phyloP scores from a whole-genome alignment of 2,329 filamentous ascomycete genomes.

The Nemania sp. region DNA sequence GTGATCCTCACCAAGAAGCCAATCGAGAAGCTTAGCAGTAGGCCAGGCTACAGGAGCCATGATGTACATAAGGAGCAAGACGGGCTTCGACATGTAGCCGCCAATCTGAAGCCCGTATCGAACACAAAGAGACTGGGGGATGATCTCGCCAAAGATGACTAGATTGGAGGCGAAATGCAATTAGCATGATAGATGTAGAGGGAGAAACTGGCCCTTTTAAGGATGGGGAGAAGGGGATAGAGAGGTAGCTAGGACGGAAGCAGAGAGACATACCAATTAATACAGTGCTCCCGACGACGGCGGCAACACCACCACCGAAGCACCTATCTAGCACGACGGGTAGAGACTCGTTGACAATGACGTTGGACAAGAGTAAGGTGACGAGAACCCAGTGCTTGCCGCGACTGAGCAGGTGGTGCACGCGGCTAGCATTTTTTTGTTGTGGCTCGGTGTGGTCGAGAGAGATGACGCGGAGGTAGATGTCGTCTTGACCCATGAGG shows the following conservation, averaged over 20 bases:
- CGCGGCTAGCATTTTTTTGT: conserved; percentile 83
- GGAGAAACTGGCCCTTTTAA: neutral
- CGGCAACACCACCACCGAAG: conserved; percentile 92
- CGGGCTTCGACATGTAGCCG: conserved; percentile 90
- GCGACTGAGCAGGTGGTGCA: conserved; percentile 81
- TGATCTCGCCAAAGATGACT: conserved; percentile 99
- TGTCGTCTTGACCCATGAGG: conserved; percentile 84
- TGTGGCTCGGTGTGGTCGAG: conserved; percentile 87
- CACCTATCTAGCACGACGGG: conserved; percentile 95
- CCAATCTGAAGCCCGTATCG: conserved; percentile 96
- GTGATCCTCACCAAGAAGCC: conserved; percentile 91
- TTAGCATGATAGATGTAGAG: conserved; percentile 41
- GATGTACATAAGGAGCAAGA: conserved; percentile 90
- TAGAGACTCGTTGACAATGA: conserved; percentile 96
- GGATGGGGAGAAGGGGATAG: neutral
- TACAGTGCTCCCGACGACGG: conserved; percentile 91
- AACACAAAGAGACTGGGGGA: conserved; percentile 95
- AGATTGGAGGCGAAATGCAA: conserved; percentile 53
- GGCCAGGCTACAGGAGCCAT: conserved; percentile 93
- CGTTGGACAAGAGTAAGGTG: conserved; percentile 91
- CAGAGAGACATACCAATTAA: conserved; percentile 78
- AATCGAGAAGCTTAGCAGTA: conserved; percentile 94
- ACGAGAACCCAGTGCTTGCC: conserved; percentile 99
- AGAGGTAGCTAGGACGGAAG: neutral
- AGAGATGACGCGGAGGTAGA: conserved; percentile 95